Evolutionary conservation across 208 protist species (phyloP), one percentile per base, ranked within the genome.

Genomic region (Acanthamoeba triangularis): DNA sequence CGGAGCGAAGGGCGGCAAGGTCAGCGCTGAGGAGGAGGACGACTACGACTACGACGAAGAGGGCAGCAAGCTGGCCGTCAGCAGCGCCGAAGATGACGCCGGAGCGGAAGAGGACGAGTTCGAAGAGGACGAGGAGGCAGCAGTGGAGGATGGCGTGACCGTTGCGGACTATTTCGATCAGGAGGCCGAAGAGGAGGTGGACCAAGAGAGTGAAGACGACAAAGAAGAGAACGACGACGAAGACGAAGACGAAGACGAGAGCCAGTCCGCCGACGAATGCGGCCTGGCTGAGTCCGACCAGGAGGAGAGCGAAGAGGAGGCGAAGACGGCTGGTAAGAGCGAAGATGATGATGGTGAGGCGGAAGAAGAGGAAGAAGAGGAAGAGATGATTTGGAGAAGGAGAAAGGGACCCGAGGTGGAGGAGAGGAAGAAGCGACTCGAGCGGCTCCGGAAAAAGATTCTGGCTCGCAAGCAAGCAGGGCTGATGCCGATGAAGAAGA

Each of bases 401-500:
- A n/a, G 47, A 16, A 87, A 14, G 28, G 25, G 33, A 18, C 28
- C 49, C 4, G 52, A 72, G 8, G 35, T 59, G 5, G 84, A 90
- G 7, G 84, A 90, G 25, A 59, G 84, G 59, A 59, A 65, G 30
- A n/a, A 90, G 59, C 14, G 52, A 25, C 49, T 90, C 6, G 84
- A 90, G 6, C 10, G n/a, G 52, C 84, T 90, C 18, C 10, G 28
- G 18, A n/a, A 67, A 35, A 61, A 69, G 56, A 6, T 63, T 11
- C 52, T 52, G 35, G 49, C 59, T 5, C 49, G 52, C 30, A 63
- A 67, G 84, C 49, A 65, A 52, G 49, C 20, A 1, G 14, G 49
- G 14, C 37, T 44, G 28, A 93, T 8, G 63, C 59, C 44, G 10
- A 16, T 91, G 49, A 91, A 91, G 84, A 93, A 7, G 28, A 4